Evolutionary conservation across 1,284 basidiomycete genomes (phyloP), one percentile per base, ranked within the genome.

Genomic region (Leucoagaricus sp.): DNA sequence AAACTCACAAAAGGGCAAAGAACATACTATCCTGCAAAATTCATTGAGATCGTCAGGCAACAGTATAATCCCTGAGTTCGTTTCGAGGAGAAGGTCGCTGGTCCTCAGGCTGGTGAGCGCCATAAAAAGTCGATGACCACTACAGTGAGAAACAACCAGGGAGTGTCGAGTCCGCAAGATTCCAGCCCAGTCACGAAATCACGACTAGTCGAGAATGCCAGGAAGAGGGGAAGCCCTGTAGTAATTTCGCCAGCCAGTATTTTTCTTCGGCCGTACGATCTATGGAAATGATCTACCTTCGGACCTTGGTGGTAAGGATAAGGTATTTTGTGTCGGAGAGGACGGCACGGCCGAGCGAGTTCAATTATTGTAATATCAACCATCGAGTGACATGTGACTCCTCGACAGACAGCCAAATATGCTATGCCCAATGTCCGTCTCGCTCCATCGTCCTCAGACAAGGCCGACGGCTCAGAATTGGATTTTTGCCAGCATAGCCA

Each of bases 51-150:
- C 48, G 48, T 49, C 49, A 52, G 40, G 9, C 48, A 44, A 42
- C 49, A 42, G n/a, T 8, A 42, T 29, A 21, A 23, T 52, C 36
- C 50, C 50, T 52, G 50, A 52, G 40, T 29, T 19, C 17, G 41
- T 4, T 44, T 52, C 25, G 28, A 41, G 28, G 17, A 44, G 40
- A 26, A 52, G 26, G n/a, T 15, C n/a, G 25, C n/a, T 21, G 31
- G 28, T 52, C 40, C 40, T 9, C 13, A 38, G 13, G 8, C 36
- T 26, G 25, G 33, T 23, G 48, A 12, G 48, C 23, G 48, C 17
- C 48, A 36, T 49, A 49, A 49, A n/a, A n/a, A n/a, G n/a, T n/a
- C n/a, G n/a, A n/a, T 17, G 21, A 29, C 25, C 29, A 48, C 15
- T 19, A n/a, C n/a, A 17, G 19, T 48, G 46, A 33, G 46, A 28